Evolutionary conservation across 129 eudicot genomes (phyloP), one percentile per base, ranked within the genome.

Genomic region (Flaveria trinervia): DNA sequence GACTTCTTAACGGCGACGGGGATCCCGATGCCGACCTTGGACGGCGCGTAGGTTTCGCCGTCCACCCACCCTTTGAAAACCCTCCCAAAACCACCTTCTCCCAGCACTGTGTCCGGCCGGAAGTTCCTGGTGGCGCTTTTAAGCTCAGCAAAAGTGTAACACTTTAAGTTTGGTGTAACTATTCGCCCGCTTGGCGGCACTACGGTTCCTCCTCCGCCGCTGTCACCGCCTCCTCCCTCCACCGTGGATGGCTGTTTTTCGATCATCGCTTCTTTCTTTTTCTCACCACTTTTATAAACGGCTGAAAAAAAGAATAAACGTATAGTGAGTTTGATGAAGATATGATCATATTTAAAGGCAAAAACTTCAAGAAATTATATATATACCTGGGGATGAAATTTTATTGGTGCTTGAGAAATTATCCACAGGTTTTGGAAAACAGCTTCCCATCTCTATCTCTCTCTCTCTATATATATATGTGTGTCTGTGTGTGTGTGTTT

Each of bases 11-110:
- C 97, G 55, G 97, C 97, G 9, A 92, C 96, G 44, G 93, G 79
- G 6, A 92, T 84, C 11, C 97, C 97, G 23, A 79, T 78, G 0
- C 89, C 96, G 51, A 84, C 87, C 66, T 82, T 87, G 2, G 96
- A 86, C 41, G 97, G 96, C 43, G 92, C 92, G 61, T 76, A 82
- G 0, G 97, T 92, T 25, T 71, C 85, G 36, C 80, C 85, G 70
- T 92, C 96, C 44, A 92, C 75, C 92, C 92, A 89, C 4, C 97
- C 97, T 67, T 87, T 92, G 77, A 84, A 89, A 66, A 92, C 97
- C 71, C 83, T 74, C 20, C 97, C 97, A 55, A 92, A 92, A 16
- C 97, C 97, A 3, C 97, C 97, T 57, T 89, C 97, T 6, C 97
- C 97, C 67, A 92, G 52, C 65, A 92, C 79, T 7, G 89, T 87